phyloP scores from a whole-genome alignment of 1,139 yeast genomes.

The Fermentozyma sake region DNA sequence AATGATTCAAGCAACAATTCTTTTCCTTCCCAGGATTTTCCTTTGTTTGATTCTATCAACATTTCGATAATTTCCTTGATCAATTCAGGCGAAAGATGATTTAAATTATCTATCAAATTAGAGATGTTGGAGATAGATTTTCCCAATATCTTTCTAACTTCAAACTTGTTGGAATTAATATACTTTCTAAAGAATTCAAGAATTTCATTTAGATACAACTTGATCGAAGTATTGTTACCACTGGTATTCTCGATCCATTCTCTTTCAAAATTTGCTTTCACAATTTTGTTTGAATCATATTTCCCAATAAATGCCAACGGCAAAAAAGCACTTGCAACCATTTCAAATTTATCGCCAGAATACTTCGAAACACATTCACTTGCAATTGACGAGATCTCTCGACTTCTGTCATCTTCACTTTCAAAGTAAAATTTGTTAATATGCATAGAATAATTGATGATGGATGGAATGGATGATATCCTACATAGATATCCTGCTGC shows the following conservation, averaged over 20 bases:
- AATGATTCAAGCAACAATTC: conserved; percentile 70
- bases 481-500: conserved; percentile 79
- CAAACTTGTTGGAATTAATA: conserved; percentile 57
- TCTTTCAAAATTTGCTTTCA: conserved; percentile 47
- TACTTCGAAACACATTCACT: conserved; percentile 66
- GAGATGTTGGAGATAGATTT: conserved; percentile 63
- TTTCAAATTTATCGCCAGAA: conserved; percentile 64
- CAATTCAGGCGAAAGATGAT: conserved; percentile 22
- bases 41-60: conserved; percentile 61
- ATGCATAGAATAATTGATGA: conserved; percentile 50
- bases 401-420: conserved; percentile 43
- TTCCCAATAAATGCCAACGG: conserved; percentile 80
- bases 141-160: conserved; percentile 68
- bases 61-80: conserved; percentile 43
- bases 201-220: conserved; percentile 71
- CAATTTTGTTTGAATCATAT: conserved; percentile 54
- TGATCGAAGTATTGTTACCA: conserved; percentile 64
- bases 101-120: conserved; percentile 32
- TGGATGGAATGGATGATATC: conserved; percentile 50
- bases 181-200: conserved; percentile 45
- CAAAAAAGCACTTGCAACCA: conserved; percentile 59
- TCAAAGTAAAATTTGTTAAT: conserved; percentile 61
- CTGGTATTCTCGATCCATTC: conserved; percentile 84
- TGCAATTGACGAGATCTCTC: conserved; percentile 57
- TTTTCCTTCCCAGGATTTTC: conserved; percentile 88